A percentile compares a stretch with the other conserved stretches of the same genome.
Conservation (phyloP, 768 basidiomycete species). For the Lentinula sp. region DNA sequence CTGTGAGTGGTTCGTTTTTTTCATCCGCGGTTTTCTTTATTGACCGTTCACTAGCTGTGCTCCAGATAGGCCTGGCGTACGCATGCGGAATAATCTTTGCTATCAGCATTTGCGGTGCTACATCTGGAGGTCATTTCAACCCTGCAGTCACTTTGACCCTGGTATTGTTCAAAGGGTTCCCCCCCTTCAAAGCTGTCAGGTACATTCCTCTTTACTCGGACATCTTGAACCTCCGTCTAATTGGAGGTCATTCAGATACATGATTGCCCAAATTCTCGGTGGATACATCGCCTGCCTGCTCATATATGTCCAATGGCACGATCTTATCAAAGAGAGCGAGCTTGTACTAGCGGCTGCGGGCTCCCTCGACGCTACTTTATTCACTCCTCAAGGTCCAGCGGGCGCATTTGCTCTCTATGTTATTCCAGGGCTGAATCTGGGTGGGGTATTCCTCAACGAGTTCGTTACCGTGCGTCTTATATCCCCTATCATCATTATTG, state of each 20-base stretch:
- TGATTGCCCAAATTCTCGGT: conserved; percentile 60
- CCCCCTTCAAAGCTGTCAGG: conserved; percentile 44
- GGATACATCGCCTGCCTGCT: conserved; percentile 57
- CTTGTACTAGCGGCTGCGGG: conserved; percentile 18
- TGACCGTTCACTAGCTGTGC: conserved; percentile 31
- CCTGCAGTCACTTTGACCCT: conserved; percentile 55
- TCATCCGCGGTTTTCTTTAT: neutral
- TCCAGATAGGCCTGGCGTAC: conserved; percentile 56
- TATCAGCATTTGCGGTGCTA: conserved; percentile 39
- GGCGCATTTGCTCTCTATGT: conserved; percentile 51
- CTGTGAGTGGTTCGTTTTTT: conserved; percentile 30
- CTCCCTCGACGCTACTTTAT: conserved; percentile 19
- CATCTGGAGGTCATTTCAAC: conserved; percentile 62
- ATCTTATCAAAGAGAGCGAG: conserved; percentile 34
- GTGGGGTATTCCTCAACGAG: conserved; percentile 47
- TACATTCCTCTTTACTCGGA: conserved; percentile 15
- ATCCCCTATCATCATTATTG: neutral
- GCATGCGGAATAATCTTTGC: conserved; percentile 57
- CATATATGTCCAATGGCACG: conserved; percentile 58
- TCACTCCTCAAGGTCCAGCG: conserved; percentile 37
- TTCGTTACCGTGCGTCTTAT: conserved; percentile 42
- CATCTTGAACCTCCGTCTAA: neutral
- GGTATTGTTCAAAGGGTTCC: conserved; percentile 49
- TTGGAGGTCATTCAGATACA: conserved; percentile 38
- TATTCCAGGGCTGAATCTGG: conserved; percentile 36